phyloP scores from a whole-genome alignment of 176 grass and related monocot species.

The Panicum miliaceum region DNA sequence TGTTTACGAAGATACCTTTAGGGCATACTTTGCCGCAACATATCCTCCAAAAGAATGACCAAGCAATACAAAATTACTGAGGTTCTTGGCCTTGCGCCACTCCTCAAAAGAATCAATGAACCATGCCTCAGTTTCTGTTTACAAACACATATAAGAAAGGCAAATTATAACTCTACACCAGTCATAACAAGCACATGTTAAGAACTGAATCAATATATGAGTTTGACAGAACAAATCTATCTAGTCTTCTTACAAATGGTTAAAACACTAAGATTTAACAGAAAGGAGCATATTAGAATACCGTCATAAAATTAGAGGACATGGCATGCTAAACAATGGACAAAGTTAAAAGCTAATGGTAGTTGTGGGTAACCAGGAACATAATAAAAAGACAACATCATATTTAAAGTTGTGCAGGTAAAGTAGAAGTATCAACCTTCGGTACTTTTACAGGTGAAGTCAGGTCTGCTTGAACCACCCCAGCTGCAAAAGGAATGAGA shows the following conservation, averaged over 20 bases:
- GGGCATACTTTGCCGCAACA: slow-evolving; percentile 92
- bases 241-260: neutral
- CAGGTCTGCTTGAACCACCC: slow-evolving; percentile 98
- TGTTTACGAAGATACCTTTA: slow-evolving; percentile 59
- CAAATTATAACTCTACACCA: neutral
- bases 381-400: slow-evolving; percentile 2
- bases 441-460: slow-evolving; percentile 96
- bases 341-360: neutral
- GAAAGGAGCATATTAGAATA: neutral
- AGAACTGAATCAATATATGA: slow-evolving; percentile 15
- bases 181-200: slow-evolving; percentile 15
- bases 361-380: neutral
- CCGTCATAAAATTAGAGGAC: neutral
- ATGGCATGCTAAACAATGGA: slow-evolving; percentile 5
- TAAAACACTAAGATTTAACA: slow-evolving; percentile 9
- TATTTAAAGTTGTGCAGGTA: neutral
- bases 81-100: slow-evolving; percentile 96
- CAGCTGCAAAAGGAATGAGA: slow-evolving; percentile 59
- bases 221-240: neutral
- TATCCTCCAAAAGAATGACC: slow-evolving; percentile 99
- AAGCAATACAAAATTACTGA: slow-evolving; percentile 92
- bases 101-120: slow-evolving; percentile 99
- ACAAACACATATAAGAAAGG: slow-evolving; percentile 38
- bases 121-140: slow-evolving; percentile 96
- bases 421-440: slow-evolving; percentile 61